phyloP scores from a whole-genome alignment of 73 alveolate genomes.

The Effrenium voratum region DNA sequence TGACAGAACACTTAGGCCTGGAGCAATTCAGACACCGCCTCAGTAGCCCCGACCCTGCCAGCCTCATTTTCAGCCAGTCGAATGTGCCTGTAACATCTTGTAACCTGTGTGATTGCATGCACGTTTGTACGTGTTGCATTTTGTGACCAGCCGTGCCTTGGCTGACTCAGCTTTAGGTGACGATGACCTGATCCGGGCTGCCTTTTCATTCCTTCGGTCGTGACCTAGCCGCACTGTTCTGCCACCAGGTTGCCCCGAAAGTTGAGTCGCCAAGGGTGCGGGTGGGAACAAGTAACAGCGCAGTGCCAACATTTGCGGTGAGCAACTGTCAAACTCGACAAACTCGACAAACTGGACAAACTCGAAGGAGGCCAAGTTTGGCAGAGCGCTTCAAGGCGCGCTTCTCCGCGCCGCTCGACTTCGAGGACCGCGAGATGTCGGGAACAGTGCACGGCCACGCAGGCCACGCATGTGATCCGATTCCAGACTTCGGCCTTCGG shows the following conservation, averaged over 20 bases:
- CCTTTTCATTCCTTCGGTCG: slow-evolving; percentile 72
- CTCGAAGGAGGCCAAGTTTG: slow-evolving; percentile 49
- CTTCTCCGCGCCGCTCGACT: slow-evolving; percentile 51
- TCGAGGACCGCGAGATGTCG: background rate
- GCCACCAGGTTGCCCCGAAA: too few relatives aligned
- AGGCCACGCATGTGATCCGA: background rate
- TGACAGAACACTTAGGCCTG: slow-evolving; percentile 63
- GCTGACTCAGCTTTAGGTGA: slow-evolving; percentile 9
- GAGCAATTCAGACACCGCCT: slow-evolving; percentile 39
- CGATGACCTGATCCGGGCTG: slow-evolving; percentile 60
- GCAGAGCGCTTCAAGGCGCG: slow-evolving; percentile 45
- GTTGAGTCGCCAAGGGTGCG: too few relatives aligned
- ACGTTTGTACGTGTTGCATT: too few relatives aligned
- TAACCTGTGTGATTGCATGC: too few relatives aligned
- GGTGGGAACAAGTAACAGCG: too few relatives aligned
- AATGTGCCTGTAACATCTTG: too few relatives aligned
- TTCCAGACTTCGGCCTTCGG: background rate
- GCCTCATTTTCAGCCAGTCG: too few relatives aligned
- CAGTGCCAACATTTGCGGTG: too few relatives aligned
- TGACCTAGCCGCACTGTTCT: background rate
- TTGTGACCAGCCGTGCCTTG: background rate
- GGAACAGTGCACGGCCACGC: background rate
- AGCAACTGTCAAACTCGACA: too few relatives aligned
- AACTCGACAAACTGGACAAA: too few relatives aligned
- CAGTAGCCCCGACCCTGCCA: background rate